Evolutionary conservation across 768 basidiomycete species (phyloP).

Genomic region (Trametes cingulata): DNA sequence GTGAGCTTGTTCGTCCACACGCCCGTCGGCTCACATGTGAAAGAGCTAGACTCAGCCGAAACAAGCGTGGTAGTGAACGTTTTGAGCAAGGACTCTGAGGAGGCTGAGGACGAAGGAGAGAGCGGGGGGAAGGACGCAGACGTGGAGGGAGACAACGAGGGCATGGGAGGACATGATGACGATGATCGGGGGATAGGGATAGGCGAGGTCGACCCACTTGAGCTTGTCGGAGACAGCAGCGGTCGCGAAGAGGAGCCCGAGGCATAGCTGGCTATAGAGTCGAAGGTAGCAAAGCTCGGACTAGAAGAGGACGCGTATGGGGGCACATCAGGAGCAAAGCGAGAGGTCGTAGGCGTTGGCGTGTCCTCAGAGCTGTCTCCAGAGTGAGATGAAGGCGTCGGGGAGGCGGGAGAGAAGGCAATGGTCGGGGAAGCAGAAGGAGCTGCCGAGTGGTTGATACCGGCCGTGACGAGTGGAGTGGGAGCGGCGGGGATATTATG

Average conservation of each 20-base stretch:
- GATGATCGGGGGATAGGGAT: conserved; percentile 17
- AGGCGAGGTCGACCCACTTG: conserved; percentile 6
- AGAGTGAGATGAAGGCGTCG: conserved; percentile 31
- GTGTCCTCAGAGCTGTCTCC: conserved; percentile 6
- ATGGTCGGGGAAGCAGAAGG: conserved; percentile 5
- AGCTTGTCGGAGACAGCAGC: conserved; percentile 16
- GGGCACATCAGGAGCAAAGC: conserved; percentile 11
- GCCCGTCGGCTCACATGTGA: conserved; percentile 56
- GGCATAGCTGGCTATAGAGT: conserved; percentile 23
- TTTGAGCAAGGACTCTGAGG: conserved; percentile 32
- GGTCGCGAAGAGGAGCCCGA: conserved; percentile 22
- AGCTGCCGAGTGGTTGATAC: conserved; percentile 14
- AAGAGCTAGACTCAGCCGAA: conserved; percentile 49
- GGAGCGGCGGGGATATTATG: conserved; percentile 27
- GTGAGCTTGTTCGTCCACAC: conserved; percentile 66
- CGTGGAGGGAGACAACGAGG: conserved; percentile 23
- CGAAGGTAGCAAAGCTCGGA: conserved; percentile 22
- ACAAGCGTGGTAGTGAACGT: conserved; percentile 53
- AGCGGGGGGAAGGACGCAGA: conserved; percentile 4
- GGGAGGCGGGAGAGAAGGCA: conserved; percentile 25
- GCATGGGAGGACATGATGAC: background rate
- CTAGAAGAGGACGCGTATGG: conserved; percentile 18
- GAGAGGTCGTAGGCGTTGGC: conserved; percentile 11
- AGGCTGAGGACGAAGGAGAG: conserved; percentile 12
- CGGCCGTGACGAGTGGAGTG: conserved; percentile 14